Base-by-base conservation (phyloP, 139 green algal species). In the Coccomyxa sp. region DNA sequence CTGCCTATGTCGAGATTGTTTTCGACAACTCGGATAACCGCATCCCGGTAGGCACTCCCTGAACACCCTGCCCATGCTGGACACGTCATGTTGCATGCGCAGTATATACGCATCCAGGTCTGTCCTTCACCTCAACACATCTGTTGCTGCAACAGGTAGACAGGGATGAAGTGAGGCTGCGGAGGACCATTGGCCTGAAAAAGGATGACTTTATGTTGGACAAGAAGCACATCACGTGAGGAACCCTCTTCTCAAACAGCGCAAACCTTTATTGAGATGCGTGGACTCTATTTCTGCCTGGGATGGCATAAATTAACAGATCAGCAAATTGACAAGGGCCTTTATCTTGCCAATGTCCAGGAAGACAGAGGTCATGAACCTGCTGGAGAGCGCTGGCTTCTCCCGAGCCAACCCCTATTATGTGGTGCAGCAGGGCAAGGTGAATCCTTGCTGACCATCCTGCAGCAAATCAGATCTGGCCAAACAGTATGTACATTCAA, bases 171-270 rank as follows among this genome's bases (percentile, higher is more conserved):
- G 93, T 99, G 23, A 90, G 96, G 7, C 85, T 99, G 80, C 86
- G 96, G 23, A 88, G 97, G 30, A 97, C 90, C 25, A 98, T 99
- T 30, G 91, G 89, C 11, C 77, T 94, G 32, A 98, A 97, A 85
- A 98, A 98, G 90, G 97, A 99, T 83, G 97, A 99, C 79, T 99
- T 97, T 86, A 91, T 92, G 23, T 85, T 99, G 14, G 95, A 99
- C 90, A 93, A 92, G 60, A 98, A 98, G 85, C 94, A 97, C 85
- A 94, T 98, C 81, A 97, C 93, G 91, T 95, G 77, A 67, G 81
- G 14, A 28, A 31, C 28, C 38, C 38, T 7, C 38, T 51, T 51
- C 38, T 51, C 38, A 7, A 51, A 7, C 38, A 51, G 38, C 38
- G 7, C 38, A 51, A n/a, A 7, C 38, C 3, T 7, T 51, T 7